Conservation (phyloP, 495 filamentous ascomycete species). For the Aspergillus biplanus region DNA sequence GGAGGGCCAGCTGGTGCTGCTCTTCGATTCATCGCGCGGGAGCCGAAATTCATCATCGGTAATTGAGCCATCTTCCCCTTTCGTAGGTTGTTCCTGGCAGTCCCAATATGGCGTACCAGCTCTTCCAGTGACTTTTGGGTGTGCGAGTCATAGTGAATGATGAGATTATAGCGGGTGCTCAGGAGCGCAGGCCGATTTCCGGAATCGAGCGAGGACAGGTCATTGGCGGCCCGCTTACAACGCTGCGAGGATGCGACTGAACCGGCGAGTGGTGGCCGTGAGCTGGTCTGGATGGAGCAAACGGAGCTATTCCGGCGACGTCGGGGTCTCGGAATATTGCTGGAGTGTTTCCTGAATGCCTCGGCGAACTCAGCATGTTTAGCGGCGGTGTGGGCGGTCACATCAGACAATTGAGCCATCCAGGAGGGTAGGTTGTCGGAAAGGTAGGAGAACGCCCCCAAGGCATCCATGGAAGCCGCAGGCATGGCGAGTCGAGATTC, state of each 20-base stretch:
- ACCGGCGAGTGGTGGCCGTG: slow-evolving; percentile 25
- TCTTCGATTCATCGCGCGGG: slow-evolving; percentile 21
- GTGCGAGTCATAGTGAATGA: slow-evolving; percentile 87
- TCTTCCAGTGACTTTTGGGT: slow-evolving; percentile 80
- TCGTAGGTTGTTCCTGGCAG: slow-evolving; percentile 79
- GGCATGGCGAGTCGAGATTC: slow-evolving; percentile 17
- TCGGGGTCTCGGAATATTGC: slow-evolving; percentile 30
- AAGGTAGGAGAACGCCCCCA: slow-evolving; percentile 61
- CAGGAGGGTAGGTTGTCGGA: slow-evolving; percentile 66
- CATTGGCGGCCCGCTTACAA: slow-evolving; percentile 35
- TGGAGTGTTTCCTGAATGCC: slow-evolving; percentile 38
- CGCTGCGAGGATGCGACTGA: slow-evolving; percentile 19
- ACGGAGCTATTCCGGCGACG: slow-evolving; percentile 49
- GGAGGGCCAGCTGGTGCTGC: not conserved
- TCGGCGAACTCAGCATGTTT: slow-evolving; percentile 68
- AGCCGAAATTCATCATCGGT: slow-evolving; percentile 12
- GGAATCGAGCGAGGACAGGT: slow-evolving; percentile 37
- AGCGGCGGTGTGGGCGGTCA: slow-evolving; percentile 67
- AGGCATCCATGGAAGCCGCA: slow-evolving; percentile 57
- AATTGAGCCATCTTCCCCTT: slow-evolving; percentile 64
- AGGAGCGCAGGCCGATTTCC: slow-evolving; percentile 51
- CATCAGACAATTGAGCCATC: slow-evolving; percentile 68
- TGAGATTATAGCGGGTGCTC: slow-evolving; percentile 76
- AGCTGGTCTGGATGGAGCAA: slow-evolving; percentile 47
- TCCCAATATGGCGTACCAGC: slow-evolving; percentile 76